Base-by-base conservation (phyloP, 306 rosid species). In the Psophocarpus tetragonolobus region DNA sequence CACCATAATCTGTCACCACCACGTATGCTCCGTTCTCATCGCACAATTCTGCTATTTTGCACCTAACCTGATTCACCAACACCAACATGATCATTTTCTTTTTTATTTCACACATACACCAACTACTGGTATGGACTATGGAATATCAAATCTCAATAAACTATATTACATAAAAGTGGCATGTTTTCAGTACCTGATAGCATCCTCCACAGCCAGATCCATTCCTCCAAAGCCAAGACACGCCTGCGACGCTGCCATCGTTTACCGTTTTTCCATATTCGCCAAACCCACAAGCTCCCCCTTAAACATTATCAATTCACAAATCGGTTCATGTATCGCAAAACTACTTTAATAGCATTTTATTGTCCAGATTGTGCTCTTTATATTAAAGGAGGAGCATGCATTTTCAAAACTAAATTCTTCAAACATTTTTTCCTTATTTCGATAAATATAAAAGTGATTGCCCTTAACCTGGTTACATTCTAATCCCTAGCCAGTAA, bases 141-240 rank as follows among this genome's bases (percentile, higher is more conserved):
- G 36, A 68, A 14, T 27, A 38, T 20, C 11, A 21, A 65, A 36
- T n/a, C 11, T 18, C 71, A 42, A 68, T 68, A 26, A 26, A 68
- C 39, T 6, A 44, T 6, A 53, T 21, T 66, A 41, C 4, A 42
- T 68, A 12, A n/a, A 41, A 23, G 17, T 9, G 4, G 48, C 33
- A 38, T 38, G 71, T 65, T 10, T 38, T 27, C 44, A 42, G 80
- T 38, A 56, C 98, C 89, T 92, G 93, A 63, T 95, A 95, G 76
- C 99, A 95, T 63, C 88, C 96, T 73, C 99, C 99, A 67, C 97
- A 95, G 23, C 97, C 99, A 73, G 91, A 58, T n/a, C 99, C 99
- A 84, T 91, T 85, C 77, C 33, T 88, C 74, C 84, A 95, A 36
- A 92, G 92, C 81, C 86, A 36, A 8, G 96, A 83, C 68, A 91